Conservation (phyloP, 2,329 filamentous ascomycete species). For the Lachnellula hyalina region DNA sequence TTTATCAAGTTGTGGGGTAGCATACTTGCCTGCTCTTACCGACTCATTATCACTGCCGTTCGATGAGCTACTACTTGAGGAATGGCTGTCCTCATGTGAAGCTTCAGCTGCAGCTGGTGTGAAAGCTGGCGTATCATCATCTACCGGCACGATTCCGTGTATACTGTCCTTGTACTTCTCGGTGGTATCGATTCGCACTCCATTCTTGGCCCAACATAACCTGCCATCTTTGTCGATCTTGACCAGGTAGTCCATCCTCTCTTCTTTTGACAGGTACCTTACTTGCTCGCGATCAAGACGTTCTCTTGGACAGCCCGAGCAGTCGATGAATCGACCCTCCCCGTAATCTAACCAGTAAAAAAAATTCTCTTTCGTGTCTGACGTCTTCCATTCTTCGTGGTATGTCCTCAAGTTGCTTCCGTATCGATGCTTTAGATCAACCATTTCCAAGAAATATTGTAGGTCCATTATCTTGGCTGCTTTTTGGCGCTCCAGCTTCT, state of each 20-base stretch:
- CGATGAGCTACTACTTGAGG: slow-evolving; percentile 14
- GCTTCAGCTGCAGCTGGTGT: slow-evolving; percentile 21
- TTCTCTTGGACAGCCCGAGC: slow-evolving; percentile 67
- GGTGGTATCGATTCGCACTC: slow-evolving; percentile 69
- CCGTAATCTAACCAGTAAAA: slow-evolving; percentile 92
- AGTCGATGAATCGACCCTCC: slow-evolving; percentile 63
- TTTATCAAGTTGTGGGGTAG: slow-evolving; percentile 56
- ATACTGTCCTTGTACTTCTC: slow-evolving; percentile 73
- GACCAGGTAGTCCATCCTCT: slow-evolving; percentile 75
- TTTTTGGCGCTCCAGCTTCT: slow-evolving; percentile 54
- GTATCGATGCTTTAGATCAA: slow-evolving; percentile 81
- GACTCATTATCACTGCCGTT: slow-evolving; percentile 41
- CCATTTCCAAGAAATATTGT: slow-evolving; percentile 80
- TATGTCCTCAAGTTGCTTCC: slow-evolving; percentile 77
- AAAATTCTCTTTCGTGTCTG: slow-evolving; percentile 77
- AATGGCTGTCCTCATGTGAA: slow-evolving; percentile 15
- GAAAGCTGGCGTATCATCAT: slow-evolving; percentile 55
- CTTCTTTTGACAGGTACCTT: slow-evolving; percentile 76
- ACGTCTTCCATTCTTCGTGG: slow-evolving; percentile 76
- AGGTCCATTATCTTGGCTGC: slow-evolving; percentile 76
- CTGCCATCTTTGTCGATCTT: slow-evolving; percentile 67
- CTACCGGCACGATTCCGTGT: slow-evolving; percentile 61
- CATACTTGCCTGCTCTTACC: slow-evolving; percentile 59
- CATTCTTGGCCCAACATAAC: slow-evolving; percentile 85
- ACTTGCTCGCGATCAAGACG: slow-evolving; percentile 73